Conservation (phyloP, 306 rosid genomes). For the Fagus crenata region DNA sequence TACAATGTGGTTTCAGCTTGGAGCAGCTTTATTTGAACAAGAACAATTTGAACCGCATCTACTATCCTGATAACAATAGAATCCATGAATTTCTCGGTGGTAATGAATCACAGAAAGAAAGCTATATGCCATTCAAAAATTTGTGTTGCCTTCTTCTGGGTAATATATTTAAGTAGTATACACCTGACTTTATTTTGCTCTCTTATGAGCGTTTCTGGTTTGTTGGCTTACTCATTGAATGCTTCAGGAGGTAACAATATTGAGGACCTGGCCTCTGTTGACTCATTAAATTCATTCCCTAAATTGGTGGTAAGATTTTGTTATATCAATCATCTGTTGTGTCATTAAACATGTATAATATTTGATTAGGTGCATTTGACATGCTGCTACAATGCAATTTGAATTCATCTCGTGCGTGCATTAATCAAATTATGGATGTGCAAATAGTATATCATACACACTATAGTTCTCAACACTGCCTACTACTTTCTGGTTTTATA, state of each 20-base stretch:
- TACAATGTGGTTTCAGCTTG: conserved; percentile 65
- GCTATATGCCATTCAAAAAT: conserved; percentile 59
- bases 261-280: conserved; percentile 66
- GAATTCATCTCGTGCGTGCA: background rate
- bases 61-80: conserved; percentile 49
- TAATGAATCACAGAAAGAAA: conserved; percentile 33
- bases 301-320: conserved; percentile 69
- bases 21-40: conserved; percentile 89
- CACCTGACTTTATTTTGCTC: conserved; percentile 25
- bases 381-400: conserved; percentile 2
- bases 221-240: conserved; percentile 21
- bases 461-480: background rate
- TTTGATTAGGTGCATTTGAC: background rate
- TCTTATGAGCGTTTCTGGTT: conserved; percentile 29
- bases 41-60: conserved; percentile 67
- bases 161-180: conserved; percentile 36
- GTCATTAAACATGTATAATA: conserved; percentile 5
- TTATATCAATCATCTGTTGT: conserved; percentile 19
- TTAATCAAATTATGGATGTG: background rate
- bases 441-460: background rate
- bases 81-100: conserved; percentile 37
- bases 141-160: conserved; percentile 83
- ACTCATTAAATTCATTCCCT: conserved; percentile 73
- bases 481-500: background rate
- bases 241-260: conserved; percentile 76